Conservation (phyloP, 2,329 filamentous ascomycete genomes). For the Cladosporium sp. region DNA sequence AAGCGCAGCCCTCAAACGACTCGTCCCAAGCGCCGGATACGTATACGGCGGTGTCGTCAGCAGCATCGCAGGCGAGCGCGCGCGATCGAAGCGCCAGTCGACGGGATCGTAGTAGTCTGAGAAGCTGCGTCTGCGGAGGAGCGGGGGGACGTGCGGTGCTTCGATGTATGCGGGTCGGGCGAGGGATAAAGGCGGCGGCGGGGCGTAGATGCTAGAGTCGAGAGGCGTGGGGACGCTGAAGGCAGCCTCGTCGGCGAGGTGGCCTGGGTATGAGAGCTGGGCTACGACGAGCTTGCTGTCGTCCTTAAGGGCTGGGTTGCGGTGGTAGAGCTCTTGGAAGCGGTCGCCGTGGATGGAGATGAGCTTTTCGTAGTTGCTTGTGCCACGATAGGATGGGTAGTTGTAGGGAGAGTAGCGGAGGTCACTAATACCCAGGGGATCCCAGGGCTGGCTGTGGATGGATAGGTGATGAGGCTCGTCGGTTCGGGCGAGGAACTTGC, state of each 20-base stretch:
- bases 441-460: not conserved
- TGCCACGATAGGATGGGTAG: conserved; percentile 6
- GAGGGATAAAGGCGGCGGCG: not conserved
- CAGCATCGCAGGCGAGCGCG: not conserved
- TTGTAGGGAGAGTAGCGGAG: not conserved
- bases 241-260: not conserved
- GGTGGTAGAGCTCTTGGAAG: conserved; percentile 23
- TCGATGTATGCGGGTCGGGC: not conserved
- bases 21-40: not conserved
- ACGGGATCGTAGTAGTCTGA: conserved; percentile 5
- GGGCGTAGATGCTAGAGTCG: not conserved
- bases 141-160: not conserved
- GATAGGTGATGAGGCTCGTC: conserved; percentile 12
- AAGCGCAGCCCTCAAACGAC: not conserved
- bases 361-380: conserved; percentile 26
- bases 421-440: not conserved
- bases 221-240: not conserved
- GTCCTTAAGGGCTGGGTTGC: conserved; percentile 24
- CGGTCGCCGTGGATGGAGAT: conserved; percentile 5
- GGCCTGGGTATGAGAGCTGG: conserved; percentile 11
- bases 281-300: conserved; percentile 24
- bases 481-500: conserved; percentile 25
- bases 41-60: not conserved
- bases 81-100: not conserved
- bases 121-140: conserved; percentile 6